Evolutionary conservation across 306 rosid species (phyloP).

Genomic region (Comarum palustre): DNA sequence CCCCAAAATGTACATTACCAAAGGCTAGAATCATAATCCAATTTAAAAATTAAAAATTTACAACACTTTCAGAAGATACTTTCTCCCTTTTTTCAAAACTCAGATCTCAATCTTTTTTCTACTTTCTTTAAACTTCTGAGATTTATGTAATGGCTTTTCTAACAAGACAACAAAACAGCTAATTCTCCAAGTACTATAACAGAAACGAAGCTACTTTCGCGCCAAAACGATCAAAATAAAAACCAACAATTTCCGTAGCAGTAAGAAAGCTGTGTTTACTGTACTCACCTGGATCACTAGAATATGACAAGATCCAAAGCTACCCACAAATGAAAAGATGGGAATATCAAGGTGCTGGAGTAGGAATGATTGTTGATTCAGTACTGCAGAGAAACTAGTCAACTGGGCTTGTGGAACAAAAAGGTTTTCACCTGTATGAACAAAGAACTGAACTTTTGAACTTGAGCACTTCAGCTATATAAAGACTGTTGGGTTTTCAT

Average conservation of each 20-base stretch:
- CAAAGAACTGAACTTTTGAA: background rate
- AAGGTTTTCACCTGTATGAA: background rate
- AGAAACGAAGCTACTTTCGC: constrained; percentile 1
- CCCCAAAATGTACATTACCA: background rate
- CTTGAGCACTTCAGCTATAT: background rate
- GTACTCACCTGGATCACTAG: background rate
- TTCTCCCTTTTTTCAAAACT: background rate
- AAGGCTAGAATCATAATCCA: background rate
- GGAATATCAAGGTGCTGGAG: background rate
- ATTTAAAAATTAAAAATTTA: constrained; percentile 2
- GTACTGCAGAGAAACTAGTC: background rate
- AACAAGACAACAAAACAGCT: background rate
- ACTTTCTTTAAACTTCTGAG: background rate
- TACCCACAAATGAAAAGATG: constrained; percentile 5
- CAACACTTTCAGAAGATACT: constrained; percentile 4
- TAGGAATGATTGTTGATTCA: background rate
- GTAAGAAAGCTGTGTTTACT: background rate
- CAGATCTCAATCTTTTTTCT: background rate
- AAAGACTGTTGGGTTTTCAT: background rate
- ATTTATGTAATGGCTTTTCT: background rate
- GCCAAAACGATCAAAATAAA: constrained; percentile 3
- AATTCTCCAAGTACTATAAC: background rate
- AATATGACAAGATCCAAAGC: background rate
- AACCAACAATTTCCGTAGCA: background rate
- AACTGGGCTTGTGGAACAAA: background rate